These are phyloP conservation scores for Erysiphe neolycopersici DNA, from an alignment of 2,329 filamentous ascomycete species.

Conservation along the genomic window DNA sequence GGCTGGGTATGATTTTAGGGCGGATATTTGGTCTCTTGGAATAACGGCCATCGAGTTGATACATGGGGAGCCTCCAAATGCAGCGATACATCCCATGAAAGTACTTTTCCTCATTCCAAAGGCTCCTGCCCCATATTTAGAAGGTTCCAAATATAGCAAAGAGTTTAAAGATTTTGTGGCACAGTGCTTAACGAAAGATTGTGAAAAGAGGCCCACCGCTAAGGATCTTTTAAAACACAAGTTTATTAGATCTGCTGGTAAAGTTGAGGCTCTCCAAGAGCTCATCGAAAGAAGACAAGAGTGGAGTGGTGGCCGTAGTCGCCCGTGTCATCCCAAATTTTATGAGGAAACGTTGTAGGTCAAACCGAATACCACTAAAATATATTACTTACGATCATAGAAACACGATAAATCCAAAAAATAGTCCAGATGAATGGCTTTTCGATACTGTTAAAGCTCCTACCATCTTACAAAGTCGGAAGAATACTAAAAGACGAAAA, in stretches of 20 bases:
- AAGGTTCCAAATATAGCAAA: conserved; percentile 54
- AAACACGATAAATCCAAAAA: conserved; percentile 36
- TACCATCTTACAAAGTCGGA: conserved; percentile 26
- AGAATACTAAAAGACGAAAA: conserved; percentile 27
- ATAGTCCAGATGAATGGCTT: conserved; percentile 69
- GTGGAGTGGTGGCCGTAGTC: conserved; percentile 48
- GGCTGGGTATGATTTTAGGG: conserved; percentile 61
- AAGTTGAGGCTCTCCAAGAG: conserved; percentile 67
- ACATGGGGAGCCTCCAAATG: conserved; percentile 68
- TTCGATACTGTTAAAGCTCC: conserved; percentile 71
- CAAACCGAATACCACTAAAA: background rate
- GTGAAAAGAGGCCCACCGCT: conserved; percentile 57
- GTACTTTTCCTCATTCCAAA: conserved; percentile 80
- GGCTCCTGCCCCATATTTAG: conserved; percentile 56
- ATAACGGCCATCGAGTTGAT: conserved; percentile 83
- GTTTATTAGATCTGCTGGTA: conserved; percentile 70
- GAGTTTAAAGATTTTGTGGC: conserved; percentile 90
- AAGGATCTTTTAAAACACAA: conserved; percentile 69
- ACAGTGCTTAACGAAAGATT: conserved; percentile 77
- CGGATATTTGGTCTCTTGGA: conserved; percentile 78
- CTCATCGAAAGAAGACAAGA: conserved; percentile 60
- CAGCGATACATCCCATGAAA: conserved; percentile 75
- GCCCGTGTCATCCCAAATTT: conserved; percentile 48
- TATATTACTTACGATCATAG: conserved; percentile 13
- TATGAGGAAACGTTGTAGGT: conserved; percentile 71